These are phyloP conservation scores for Epichloe hybrida DNA, from an alignment of 2,329 filamentous ascomycete genomes.

Conservation along the genomic window DNA sequence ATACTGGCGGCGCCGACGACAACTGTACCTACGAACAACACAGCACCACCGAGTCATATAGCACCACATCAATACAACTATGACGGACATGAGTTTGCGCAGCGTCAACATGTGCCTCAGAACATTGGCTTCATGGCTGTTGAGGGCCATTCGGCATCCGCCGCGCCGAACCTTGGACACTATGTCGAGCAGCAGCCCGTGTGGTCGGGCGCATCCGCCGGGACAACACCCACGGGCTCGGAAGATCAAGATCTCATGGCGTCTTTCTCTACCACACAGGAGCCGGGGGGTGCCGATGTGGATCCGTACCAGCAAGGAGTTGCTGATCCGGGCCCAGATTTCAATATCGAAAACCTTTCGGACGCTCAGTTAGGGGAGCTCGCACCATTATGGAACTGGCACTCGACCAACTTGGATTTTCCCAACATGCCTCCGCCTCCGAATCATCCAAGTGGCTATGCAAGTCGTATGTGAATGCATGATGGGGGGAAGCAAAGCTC, in stretches of 20 bases:
- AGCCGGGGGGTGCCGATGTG: not conserved
- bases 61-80: not conserved
- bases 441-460: not conserved
- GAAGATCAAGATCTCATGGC: not conserved
- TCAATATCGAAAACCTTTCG: constrained; percentile 12
- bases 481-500: not conserved
- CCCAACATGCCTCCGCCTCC: not conserved
- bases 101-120: not conserved
- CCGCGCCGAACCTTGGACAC: not conserved
- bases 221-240: not conserved
- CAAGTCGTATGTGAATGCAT: not conserved
- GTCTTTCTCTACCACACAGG: not conserved
- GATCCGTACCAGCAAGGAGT: not conserved
- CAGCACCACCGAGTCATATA: not conserved
- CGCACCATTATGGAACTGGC: constrained; percentile 13
- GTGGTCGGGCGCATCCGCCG: constrained; percentile 2
- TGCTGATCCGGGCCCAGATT: constrained; percentile 2
- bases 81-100: not conserved
- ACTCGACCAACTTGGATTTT: constrained; percentile 11
- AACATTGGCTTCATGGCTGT: not conserved
- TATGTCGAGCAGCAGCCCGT: not conserved
- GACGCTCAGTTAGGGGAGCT: constrained; percentile 11
- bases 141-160: not conserved
- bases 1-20: not conserved
- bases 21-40: not conserved